Evolutionary conservation across 2,329 filamentous ascomycete genomes (phyloP), one percentile per base, ranked within the genome.

Genomic region (Malbranchea cinnamomea): DNA sequence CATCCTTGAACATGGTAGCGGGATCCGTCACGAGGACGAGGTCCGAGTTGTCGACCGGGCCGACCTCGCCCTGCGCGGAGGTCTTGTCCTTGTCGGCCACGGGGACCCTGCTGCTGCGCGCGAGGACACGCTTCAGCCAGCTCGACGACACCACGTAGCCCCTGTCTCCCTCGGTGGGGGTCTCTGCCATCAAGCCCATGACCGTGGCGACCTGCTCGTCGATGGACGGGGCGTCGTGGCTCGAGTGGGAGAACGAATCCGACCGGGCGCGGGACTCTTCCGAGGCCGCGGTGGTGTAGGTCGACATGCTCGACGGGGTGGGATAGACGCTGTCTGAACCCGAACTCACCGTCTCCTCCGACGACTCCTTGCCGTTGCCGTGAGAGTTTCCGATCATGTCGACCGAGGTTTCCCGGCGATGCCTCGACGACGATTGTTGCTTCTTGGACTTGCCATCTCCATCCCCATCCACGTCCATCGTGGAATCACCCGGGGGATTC

Each of bases 21-120:
- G 55, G 57, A 35, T 63, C 60, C 16, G 50, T 62, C 38, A 74
- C 66, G 35, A 74, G 61, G 30, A 85, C 72, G 36, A 94, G 74
- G 47, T 85, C 78, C 0, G 78, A 74, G 48, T 94, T 94, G 60
- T 94, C 83, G 18, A 95, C 69, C 0, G 81, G 79, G 1, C 84
- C 84, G 33, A 89, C 67, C 4, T 71, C 67, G 5, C 68, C 71
- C 34, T 75, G 67, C 7, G 63, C 49, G 6, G 67, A 66, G n/a
- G 64, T 57, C 38, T 79, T 78, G 36, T 66, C 60, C 30, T 69
- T 65, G 37, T 66, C 62, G 12, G 62, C 64, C 30, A 65, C 56
- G 34, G 68, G 65, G 10, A 62, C 53, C n/a, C 71, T 67, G 6
- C 68, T 63, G 28, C 69, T 70, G 32, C 80, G 64, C 14, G 78